Percentiles rank a stretch among this genome's conserved stretches.
phyloP scores from a whole-genome alignment of 192 early-diverging fungal genomes.

The Coemansia sp. region DNA sequence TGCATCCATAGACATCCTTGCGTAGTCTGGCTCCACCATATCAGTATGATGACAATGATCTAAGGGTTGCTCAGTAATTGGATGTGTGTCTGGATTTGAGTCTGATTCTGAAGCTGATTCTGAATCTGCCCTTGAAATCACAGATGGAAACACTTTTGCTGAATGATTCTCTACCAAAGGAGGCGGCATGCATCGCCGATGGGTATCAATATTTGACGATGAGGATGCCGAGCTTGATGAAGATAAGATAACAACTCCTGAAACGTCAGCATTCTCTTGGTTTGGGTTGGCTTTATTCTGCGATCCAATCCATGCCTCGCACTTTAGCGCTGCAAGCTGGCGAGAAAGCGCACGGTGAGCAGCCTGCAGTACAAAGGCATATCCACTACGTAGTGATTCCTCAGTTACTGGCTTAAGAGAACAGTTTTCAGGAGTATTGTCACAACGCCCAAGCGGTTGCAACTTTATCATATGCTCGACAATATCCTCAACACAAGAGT shows the following conservation, averaged over 20 bases:
- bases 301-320: slow-evolving; percentile 17
- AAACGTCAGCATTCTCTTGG: background rate
- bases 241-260: background rate
- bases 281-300: background rate
- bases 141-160: background rate
- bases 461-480: slow-evolving; percentile 15
- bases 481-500: slow-evolving; percentile 11
- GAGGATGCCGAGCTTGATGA: background rate
- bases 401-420: slow-evolving; percentile 5
- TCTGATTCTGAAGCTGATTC: background rate
- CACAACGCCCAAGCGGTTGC: slow-evolving; percentile 4
- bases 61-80: background rate
- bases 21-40: background rate
- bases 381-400: slow-evolving; percentile 16
- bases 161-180: background rate
- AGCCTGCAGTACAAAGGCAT: slow-evolving; percentile 18
- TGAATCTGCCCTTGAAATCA: background rate
- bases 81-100: background rate
- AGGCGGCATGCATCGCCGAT: background rate
- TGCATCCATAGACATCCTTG: background rate
- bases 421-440: background rate
- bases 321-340: slow-evolving; percentile 11
- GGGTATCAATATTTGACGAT: background rate
- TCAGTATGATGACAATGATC: background rate
- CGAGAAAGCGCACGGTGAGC: slow-evolving; percentile 17